Evolutionary conservation across 345 rosid species (phyloP), one percentile per base, ranked within the genome.

Genomic region (Gossypium mustelinum): DNA sequence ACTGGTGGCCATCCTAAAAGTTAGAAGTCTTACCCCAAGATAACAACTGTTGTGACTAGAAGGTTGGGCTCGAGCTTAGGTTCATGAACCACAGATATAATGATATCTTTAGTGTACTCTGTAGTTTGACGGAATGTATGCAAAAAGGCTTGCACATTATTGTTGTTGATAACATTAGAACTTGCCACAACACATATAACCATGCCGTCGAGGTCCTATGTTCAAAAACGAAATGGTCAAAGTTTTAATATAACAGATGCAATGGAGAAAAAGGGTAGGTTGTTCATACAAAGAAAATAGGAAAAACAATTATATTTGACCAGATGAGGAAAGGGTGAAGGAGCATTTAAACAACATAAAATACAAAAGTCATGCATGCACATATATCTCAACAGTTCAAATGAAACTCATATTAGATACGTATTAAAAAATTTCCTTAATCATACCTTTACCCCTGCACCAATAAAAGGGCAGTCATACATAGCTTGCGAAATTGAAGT

Each of bases 401-500:
- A 41, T 17, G n/a, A 17, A 68, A 68, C 47, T 14, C 11, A 2
- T 25, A 24, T 62, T 45, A 61, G 24, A 12, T 72, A 25, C 16
- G 17, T 73, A 52, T 50, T 27, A 61, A 78, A 18, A 41, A 18
- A 41, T 54, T 70, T 59, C 43, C 39, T 63, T 65, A 34, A 60
- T 57, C 57, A 69, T 88, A 90, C 98, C 97, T 90, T 86, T 60
- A 85, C 60, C 79, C 89, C 91, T 62, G 83, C 82, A 63, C 87
- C 87, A 69, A 67, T 47, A 67, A 67, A 47, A 67, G 71, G 71
- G 78, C 94, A 92, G 78, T 92, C 95, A 70, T 84, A 82, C 78
- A 90, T 77, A 68, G 98, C 98, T 82, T 78, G 84, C 60, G 79
- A 65, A 76, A 92, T 80, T 64, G 97, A 92, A 71, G 81, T 76